Percentiles rank a stretch among this genome's conserved stretches.
Conservation (phyloP, 1,284 basidiomycete genomes). For the Cutaneotrichosporon spelunceum region DNA sequence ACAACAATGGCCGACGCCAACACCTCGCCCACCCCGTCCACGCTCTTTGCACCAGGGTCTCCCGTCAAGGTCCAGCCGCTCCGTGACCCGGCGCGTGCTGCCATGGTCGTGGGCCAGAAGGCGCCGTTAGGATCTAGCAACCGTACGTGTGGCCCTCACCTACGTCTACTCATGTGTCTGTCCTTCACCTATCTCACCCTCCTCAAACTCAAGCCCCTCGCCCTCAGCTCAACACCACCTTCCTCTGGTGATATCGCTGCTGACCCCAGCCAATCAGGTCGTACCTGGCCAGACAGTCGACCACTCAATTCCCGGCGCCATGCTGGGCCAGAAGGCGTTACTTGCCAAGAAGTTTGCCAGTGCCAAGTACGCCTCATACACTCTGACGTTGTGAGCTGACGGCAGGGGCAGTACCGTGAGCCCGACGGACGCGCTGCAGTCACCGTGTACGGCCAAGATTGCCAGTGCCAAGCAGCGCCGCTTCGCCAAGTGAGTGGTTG, state of each 20-base stretch:
- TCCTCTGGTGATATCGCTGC: background rate
- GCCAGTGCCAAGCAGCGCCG: constrained; percentile 85
- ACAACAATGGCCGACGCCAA: background rate
- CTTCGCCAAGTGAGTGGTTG: constrained; percentile 69
- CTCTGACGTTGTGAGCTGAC: background rate
- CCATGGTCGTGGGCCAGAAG: constrained; percentile 70
- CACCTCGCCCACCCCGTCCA: background rate
- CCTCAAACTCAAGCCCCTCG: no score
- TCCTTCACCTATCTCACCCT: no score
- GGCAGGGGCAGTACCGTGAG: constrained; percentile 76
- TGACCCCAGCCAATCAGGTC: constrained; percentile 43
- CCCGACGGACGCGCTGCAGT: constrained; percentile 89
- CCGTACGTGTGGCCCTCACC: constrained; percentile 48
- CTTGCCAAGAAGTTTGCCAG: constrained; percentile 84
- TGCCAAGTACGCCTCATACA: constrained; percentile 61
- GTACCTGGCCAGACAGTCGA: constrained; percentile 47
- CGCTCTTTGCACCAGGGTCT: background rate
- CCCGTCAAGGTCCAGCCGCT: constrained; percentile 55
- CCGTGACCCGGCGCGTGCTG: constrained; percentile 75
- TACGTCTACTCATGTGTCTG: no score
- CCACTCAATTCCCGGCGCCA: constrained; percentile 30
- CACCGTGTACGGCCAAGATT: constrained; percentile 84
- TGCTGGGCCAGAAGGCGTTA: constrained; percentile 76
- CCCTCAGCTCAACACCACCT: background rate
- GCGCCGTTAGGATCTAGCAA: constrained; percentile 69